Percentiles rank a stretch among this genome's conserved stretches.
Evolutionary conservation across 2,329 filamentous ascomycete genomes (phyloP).

Genomic region (Lachnellula subtilissima): DNA sequence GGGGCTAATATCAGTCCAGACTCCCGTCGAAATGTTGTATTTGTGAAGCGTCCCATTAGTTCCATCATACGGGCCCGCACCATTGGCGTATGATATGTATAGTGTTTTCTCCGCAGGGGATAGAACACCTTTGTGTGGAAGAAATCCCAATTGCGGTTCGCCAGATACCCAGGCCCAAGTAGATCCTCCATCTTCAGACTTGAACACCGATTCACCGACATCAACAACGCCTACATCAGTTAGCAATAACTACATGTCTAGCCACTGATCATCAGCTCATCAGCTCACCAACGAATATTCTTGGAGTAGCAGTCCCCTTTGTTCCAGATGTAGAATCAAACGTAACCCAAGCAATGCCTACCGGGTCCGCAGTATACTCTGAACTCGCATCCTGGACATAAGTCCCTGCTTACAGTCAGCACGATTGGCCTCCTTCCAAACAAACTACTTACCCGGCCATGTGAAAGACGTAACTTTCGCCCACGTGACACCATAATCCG

Average conservation of each 20-base stretch:
- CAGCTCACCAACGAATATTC: conserved; percentile 22
- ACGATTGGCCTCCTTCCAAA: conserved; percentile 35
- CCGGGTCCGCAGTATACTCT: conserved; percentile 13
- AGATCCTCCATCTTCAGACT: conserved; percentile 21
- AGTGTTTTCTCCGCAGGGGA: conserved; percentile 43
- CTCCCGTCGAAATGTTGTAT: conserved; percentile 45
- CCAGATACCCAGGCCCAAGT: conserved; percentile 24
- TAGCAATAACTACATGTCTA: not conserved
- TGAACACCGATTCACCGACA: conserved; percentile 20
- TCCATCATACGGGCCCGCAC: conserved; percentile 54
- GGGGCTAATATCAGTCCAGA: conserved; percentile 54
- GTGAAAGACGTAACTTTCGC: conserved; percentile 48
- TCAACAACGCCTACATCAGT: conserved; percentile 14
- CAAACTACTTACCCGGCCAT: conserved; percentile 40
- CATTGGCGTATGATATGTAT: conserved; percentile 52
- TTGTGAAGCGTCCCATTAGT: conserved; percentile 48
- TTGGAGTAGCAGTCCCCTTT: conserved; percentile 17
- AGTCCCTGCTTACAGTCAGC: conserved; percentile 13
- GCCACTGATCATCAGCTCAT: not conserved
- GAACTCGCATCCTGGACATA: conserved; percentile 16
- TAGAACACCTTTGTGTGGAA: conserved; percentile 24
- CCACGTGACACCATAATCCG: conserved; percentile 51
- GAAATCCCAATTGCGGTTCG: conserved; percentile 19
- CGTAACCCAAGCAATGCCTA: conserved; percentile 22
- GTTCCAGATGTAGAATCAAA: conserved; percentile 20